Base-by-base conservation (phyloP, 768 basidiomycete species). In the Podaxis sp. region DNA sequence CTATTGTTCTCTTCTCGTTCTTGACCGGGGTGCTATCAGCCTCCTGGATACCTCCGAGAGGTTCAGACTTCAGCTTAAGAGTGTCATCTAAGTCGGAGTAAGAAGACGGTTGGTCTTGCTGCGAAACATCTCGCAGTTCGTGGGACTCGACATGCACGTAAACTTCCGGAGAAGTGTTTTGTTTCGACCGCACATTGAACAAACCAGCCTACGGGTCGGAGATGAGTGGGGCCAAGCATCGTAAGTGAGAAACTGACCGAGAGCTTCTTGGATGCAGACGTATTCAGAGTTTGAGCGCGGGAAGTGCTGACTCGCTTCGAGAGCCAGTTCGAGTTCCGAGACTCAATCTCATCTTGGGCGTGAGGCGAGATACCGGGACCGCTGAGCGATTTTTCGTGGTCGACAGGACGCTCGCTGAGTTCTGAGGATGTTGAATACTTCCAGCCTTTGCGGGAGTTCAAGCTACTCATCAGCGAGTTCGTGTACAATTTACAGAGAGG, bases 401-500 rank as follows among this genome's bases (percentile, higher is more conserved):
- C 64, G 12, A 33, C 59, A n/a, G 39, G 53, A 9, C 28, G 26
- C 3, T 61, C 51, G 40, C 38, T 44, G 17, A 12, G 30, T 11
- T 44, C 53, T 17, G 53, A 48, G 2, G 52, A 36, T 12, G 24
- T 60, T 6, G 26, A 49, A 24, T 67, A 65, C 30, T 69, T 66
- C 77, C 75, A 77, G 33, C 73, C 72, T 48, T 67, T 68, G 22
- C 75, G 66, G 8, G 73, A 70, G 52, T 79, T 77, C 56, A 79
- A 66, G 39, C 68, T 76, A 52, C 78, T 78, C 75, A 81, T 72
- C 33, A 79, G 69, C 0, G 75, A 75, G 68, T 78, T 80, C 22
- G 76, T 76, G 66, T 78, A 78, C 8, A 81, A 68, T 66, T 79
- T 80, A 46, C 76, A 73, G 15, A 79, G 73, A 6, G 73, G 72